Base-by-base conservation (phyloP, 2,329 filamentous ascomycete genomes). In the Epichloe aotearoae region DNA sequence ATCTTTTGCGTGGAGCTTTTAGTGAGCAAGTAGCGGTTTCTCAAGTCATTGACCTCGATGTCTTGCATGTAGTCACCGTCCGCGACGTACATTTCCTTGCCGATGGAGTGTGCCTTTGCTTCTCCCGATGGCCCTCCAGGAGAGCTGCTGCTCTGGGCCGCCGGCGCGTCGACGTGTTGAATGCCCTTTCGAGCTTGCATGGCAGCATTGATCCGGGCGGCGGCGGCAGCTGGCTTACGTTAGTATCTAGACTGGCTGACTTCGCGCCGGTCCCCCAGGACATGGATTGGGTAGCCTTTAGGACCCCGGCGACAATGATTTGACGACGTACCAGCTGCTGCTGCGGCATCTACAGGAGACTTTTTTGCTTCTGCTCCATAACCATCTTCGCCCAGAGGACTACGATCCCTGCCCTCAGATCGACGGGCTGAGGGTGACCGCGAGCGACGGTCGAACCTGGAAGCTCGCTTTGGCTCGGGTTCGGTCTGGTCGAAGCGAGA, bases 1-100 rank as follows among this genome's bases (percentile, higher is more conserved):
- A 93, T 95, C 81, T 95, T 95, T 77, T 97, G 93, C 58, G 89
- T 95, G 62, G 88, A 86, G 63, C 90, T 89, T 75, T 96, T 97
- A 57, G 91, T 98, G 73, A 98, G 78, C 67, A 90, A 85, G 69
- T 98, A 98, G 61, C 91, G 87, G 67, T 97, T 98, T 57, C 91
- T 85, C 63, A 97, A 73, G 69, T 97, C 91, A 69, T 98, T 98
- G 74, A 98, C 88, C 74, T 97, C 93, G 64, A 98, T 95, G 64
- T 98, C 93, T 69, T 94, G 93, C 71, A 98, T 97, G 67, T 87
- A 97, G 70, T 98, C 93, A 61, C 93, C 93, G 66, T 97, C 93
- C 55, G 90, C 86, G 60, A 95, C 86, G 65, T 97, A 97, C 66
- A 95, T 86, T 62, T 94, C 88, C 43, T 51, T 53, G 52, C 44